These are phyloP conservation scores for Glycine soja DNA, from an alignment of 306 rosid genomes.

Conservation along the genomic window DNA sequence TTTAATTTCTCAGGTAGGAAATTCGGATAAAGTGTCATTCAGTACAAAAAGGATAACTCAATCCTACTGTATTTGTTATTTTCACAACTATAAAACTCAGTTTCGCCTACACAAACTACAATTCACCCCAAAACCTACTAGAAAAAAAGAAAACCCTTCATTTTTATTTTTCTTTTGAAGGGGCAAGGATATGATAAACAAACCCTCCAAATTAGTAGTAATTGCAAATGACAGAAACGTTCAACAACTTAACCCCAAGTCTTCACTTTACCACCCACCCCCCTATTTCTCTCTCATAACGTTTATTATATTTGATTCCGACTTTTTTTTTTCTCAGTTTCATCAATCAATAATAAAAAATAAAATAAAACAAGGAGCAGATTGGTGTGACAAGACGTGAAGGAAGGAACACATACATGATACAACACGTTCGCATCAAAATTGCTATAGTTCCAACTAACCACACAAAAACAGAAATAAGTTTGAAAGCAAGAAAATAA, in stretches of 20 bases:
- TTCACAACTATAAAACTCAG: no score
- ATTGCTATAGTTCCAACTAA: slow-evolving; percentile 25
- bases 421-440: slow-evolving; percentile 37
- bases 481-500: slow-evolving; percentile 38
- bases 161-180: no score
- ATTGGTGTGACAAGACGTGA: slow-evolving; percentile 60
- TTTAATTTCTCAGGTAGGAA: no score
- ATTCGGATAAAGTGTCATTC: no score
- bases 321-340: slow-evolving; percentile 5
- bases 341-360: not conserved
- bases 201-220: not conserved
- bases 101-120: no score
- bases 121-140: no score
- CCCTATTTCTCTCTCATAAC: not conserved
- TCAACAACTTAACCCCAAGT: slow-evolving; percentile 10
- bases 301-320: slow-evolving; percentile 35
- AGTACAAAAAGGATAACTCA: no score
- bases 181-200: no score
- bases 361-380: not conserved
- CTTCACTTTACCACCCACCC: not conserved
- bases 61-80: no score
- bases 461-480: slow-evolving; percentile 36
- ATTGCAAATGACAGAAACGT: not conserved
- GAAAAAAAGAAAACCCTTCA: not conserved
- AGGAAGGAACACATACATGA: not conserved